These are phyloP conservation scores for Leptographium galeiforme DNA, from an alignment of 2,329 filamentous ascomycete genomes.

Conservation along the genomic window DNA sequence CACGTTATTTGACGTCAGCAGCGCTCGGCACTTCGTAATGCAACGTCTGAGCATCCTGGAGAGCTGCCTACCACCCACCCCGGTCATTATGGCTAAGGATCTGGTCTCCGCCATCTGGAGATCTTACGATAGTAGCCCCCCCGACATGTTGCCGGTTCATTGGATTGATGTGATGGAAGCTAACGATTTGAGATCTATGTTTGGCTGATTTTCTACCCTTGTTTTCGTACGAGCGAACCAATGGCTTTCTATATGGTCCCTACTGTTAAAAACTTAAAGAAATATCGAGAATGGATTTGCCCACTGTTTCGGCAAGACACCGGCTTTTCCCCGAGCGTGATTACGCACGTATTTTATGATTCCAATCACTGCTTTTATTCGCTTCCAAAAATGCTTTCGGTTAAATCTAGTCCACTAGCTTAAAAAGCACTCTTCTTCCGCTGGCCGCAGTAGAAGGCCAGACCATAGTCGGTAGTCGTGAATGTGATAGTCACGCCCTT, in stretches of 20 bases:
- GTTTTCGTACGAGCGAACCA: not conserved
- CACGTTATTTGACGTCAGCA: conserved; percentile 14
- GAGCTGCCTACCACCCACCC: conserved; percentile 23
- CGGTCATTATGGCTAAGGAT: conserved; percentile 23
- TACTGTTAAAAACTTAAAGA: not conserved
- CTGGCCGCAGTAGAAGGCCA: conserved; percentile 5
- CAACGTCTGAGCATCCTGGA: conserved; percentile 23
- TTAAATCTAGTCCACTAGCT: not conserved
- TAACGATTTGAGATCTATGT: conserved; percentile 6
- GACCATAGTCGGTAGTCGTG: conserved; percentile 5
- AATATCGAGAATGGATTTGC: too few species aligned
- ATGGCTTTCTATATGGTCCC: not conserved
- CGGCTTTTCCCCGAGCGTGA: too few species aligned
- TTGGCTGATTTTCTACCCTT: conserved; percentile 1
- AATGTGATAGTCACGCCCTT: conserved; percentile 4
- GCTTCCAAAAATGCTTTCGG: not conserved
- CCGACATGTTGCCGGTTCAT: conserved; percentile 16
- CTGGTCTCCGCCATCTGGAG: conserved; percentile 25
- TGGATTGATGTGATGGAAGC: conserved; percentile 26
- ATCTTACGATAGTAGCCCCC: conserved; percentile 21
- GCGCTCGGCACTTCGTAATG: conserved; percentile 24
- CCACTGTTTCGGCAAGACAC: too few species aligned
- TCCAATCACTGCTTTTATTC: not conserved
- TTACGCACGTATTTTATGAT: not conserved
- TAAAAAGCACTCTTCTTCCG: conserved; percentile 5